Conservation (phyloP, 2,329 filamentous ascomycete species). For the Diplodia mutila region DNA sequence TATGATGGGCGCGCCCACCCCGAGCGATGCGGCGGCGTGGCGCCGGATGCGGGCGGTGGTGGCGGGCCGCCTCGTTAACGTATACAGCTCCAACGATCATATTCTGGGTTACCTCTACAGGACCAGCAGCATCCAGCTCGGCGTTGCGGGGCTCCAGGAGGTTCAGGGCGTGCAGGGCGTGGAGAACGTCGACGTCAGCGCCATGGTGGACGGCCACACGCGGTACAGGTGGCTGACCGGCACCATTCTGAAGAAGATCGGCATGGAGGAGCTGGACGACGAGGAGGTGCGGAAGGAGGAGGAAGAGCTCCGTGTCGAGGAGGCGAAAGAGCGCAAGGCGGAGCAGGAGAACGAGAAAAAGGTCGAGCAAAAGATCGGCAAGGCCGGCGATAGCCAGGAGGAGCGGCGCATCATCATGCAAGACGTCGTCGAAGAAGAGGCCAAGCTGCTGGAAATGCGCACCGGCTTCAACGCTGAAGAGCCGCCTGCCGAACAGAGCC, state of each 20-base stretch:
- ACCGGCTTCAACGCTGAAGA: background rate
- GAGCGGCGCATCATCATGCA: conserved; percentile 12
- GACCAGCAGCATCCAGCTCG: conserved; percentile 78
- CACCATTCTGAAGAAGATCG: conserved; percentile 55
- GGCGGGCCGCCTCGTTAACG: conserved; percentile 81
- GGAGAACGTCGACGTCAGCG: conserved; percentile 58
- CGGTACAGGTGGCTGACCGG: conserved; percentile 57
- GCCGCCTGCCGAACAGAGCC: background rate
- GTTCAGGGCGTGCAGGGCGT: conserved; percentile 70
- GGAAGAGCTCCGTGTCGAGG: conserved; percentile 47
- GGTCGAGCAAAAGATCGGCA: conserved; percentile 16
- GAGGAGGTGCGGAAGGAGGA: conserved; percentile 53
- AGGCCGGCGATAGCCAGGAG: background rate
- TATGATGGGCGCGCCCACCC: conserved; percentile 78
- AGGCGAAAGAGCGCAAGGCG: conserved; percentile 49
- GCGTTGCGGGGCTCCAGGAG: conserved; percentile 80
- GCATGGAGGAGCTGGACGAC: conserved; percentile 56
- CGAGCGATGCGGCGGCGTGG: conserved; percentile 75
- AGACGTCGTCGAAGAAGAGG: conserved; percentile 20
- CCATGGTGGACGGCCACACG: conserved; percentile 55
- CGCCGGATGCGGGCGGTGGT: conserved; percentile 76
- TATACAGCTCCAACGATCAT: conserved; percentile 85
- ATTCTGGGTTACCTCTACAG: conserved; percentile 87
- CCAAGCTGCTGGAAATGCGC: conserved; percentile 19
- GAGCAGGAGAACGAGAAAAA: conserved; percentile 45